Conservation (phyloP, 331 rosid genomes). For the Stylosanthes scabra region DNA sequence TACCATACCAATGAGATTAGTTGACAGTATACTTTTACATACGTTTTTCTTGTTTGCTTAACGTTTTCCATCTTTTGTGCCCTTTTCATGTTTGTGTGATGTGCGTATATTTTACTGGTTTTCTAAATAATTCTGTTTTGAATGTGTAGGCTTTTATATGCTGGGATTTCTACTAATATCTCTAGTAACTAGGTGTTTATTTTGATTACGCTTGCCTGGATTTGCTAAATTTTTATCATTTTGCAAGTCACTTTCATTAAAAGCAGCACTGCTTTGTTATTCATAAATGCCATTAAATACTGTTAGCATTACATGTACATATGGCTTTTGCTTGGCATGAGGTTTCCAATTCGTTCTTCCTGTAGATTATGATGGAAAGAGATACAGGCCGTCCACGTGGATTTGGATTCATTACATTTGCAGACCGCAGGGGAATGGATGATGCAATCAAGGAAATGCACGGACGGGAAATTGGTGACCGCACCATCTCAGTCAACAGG, state of each 20-base stretch:
- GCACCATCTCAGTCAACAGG: slow-evolving; percentile 87
- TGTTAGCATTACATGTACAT: slow-evolving; percentile 29
- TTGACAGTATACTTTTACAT: not conserved
- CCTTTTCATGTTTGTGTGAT: slow-evolving; percentile 23
- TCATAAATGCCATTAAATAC: slow-evolving; percentile 20
- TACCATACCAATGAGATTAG: not conserved
- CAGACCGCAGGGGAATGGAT: slow-evolving; percentile 95
- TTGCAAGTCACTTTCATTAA: slow-evolving; percentile 29
- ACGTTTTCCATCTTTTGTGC: not conserved
- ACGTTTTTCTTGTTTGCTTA: not conserved
- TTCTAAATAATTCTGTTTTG: slow-evolving; percentile 19
- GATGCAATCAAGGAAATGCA: slow-evolving; percentile 98
- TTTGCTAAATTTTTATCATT: too few species aligned
- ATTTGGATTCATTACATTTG: slow-evolving; percentile 93
- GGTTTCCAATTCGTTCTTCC: slow-evolving; percentile 43
- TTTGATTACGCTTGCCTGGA: slow-evolving; percentile 9
- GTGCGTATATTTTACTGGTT: slow-evolving; percentile 20
- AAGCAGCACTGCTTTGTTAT: slow-evolving; percentile 14
- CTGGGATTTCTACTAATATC: slow-evolving; percentile 7
- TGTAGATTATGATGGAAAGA: slow-evolving; percentile 98
- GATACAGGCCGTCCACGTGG: slow-evolving; percentile 96
- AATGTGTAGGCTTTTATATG: slow-evolving; percentile 17
- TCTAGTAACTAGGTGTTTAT: slow-evolving; percentile 9
- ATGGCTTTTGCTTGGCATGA: slow-evolving; percentile 42
- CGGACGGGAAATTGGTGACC: slow-evolving; percentile 85